Base-by-base conservation (phyloP, 805 yeast genomes). In the Candida pini region DNA sequence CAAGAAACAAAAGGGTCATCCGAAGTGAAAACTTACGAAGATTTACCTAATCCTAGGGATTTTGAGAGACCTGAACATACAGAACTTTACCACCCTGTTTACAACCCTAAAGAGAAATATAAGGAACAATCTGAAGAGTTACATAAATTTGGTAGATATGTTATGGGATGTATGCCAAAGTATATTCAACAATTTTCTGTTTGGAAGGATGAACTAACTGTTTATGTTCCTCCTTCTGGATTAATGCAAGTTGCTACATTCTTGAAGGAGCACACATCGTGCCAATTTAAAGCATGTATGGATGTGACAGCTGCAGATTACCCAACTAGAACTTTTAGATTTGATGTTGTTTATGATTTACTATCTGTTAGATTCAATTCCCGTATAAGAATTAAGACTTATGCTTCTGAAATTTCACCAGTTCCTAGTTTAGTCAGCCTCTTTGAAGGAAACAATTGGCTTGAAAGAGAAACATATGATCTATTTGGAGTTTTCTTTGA, bases 301-400 rank as follows among this genome's bases (percentile, higher is more conserved):
- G 92, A 86, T 56, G 73, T 86, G 37, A 86, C 95, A 21, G 94
- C 86, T 10, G 95, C 78, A 17, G 95, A 86, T 62, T 86, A 76
- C 60, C 95, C 95, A 25, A 69, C 85, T 10, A 77, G 94, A 64
- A 70, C 78, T 31, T 81, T 84, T 66, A 74, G 95, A 57, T 86
- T 86, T 54, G 95, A 86, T 52, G 87, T 86, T 34, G 90, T 86
- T 16, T 86, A 86, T 64, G 85, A 86, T 62, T 56, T 86, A 53
- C 70, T 86, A 47, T 79, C 89, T 27, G 81, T 80, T 33, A 78
- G 92, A 54, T 83, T 78, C 70, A 85, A 85, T 66, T 81, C 95
- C 5, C 73, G 95, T 59, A 82, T 86, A 58, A 72, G 95, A 58
- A 87, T 86, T 53, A 86, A 86, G 68, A 86, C 95, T 10, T 86